phyloP scores from a whole-genome alignment of 768 basidiomycete species.

The Xerocomellus intermedius region DNA sequence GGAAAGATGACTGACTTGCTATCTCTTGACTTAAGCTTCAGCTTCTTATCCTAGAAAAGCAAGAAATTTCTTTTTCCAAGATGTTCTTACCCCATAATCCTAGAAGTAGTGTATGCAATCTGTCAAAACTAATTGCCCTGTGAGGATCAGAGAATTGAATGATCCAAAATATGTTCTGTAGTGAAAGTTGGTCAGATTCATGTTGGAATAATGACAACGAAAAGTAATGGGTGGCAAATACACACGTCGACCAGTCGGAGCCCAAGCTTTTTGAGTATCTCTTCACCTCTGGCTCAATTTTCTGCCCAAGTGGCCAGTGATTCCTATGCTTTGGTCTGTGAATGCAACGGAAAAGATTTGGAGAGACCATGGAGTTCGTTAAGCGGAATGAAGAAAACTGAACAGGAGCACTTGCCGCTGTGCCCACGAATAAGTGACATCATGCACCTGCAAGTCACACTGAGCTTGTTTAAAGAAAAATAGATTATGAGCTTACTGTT shows the following conservation, averaged over 20 bases:
- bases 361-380: slow-evolving; percentile 25
- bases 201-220: no score
- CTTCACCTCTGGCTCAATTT: slow-evolving; percentile 17
- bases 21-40: slow-evolving; percentile 11
- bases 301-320: neutral
- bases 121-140: slow-evolving; percentile 37
- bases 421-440: slow-evolving; percentile 39
- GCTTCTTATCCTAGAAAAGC: slow-evolving; percentile 8
- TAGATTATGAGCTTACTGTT: slow-evolving; percentile 34
- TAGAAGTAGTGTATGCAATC: slow-evolving; percentile 34
- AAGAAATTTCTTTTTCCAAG: slow-evolving; percentile 20
- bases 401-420: slow-evolving; percentile 34
- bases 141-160: slow-evolving; percentile 35
- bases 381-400: slow-evolving; percentile 36
- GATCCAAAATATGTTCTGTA: slow-evolving; percentile 41
- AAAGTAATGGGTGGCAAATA: no score
- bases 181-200: no score
- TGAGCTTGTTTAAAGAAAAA: no score
- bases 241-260: slow-evolving; percentile 3
- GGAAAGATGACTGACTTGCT: slow-evolving; percentile 18
- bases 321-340: slow-evolving; percentile 11
- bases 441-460: slow-evolving; percentile 26
- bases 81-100: slow-evolving; percentile 38
- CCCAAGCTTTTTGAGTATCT: slow-evolving; percentile 18
- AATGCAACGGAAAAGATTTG: slow-evolving; percentile 15